Evolutionary conservation across 148 eudicot species (phyloP).

Genomic region (Rhododendron vialii): DNA sequence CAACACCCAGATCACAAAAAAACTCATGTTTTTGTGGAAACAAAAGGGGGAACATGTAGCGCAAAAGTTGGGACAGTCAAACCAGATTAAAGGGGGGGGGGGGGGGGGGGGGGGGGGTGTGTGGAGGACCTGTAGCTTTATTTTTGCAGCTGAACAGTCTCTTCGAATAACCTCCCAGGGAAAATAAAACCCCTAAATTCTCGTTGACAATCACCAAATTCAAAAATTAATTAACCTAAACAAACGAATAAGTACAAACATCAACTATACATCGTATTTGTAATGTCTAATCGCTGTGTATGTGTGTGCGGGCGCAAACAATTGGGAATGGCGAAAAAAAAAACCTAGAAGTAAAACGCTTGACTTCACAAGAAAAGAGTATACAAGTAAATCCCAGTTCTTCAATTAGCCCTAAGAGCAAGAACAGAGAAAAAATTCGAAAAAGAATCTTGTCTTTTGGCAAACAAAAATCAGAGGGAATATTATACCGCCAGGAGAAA

Average conservation of each 20-base stretch:
- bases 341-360: neutral
- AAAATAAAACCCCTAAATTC: neutral
- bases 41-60: neutral
- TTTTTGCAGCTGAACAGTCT: neutral
- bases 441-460: slow-evolving; percentile 17
- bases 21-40: neutral
- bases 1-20: neutral
- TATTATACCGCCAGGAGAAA: slow-evolving; percentile 45
- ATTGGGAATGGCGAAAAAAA: neutral
- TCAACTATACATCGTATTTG: neutral
- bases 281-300: neutral
- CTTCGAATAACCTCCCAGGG: neutral
- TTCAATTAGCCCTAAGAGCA: neutral
- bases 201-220: neutral
- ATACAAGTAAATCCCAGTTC: slow-evolving; percentile 4
- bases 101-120: too few relatives aligned
- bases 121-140: neutral
- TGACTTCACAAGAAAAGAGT: neutral
- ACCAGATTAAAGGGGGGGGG: too few relatives aligned
- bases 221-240: neutral
- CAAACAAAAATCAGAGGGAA: neutral
- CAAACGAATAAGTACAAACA: too few relatives aligned
- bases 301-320: neutral
- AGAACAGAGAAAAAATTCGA: neutral
- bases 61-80: too few relatives aligned